Conservation (phyloP, 2,329 filamentous ascomycete genomes). For the Xylariomycetidae sp. region DNA sequence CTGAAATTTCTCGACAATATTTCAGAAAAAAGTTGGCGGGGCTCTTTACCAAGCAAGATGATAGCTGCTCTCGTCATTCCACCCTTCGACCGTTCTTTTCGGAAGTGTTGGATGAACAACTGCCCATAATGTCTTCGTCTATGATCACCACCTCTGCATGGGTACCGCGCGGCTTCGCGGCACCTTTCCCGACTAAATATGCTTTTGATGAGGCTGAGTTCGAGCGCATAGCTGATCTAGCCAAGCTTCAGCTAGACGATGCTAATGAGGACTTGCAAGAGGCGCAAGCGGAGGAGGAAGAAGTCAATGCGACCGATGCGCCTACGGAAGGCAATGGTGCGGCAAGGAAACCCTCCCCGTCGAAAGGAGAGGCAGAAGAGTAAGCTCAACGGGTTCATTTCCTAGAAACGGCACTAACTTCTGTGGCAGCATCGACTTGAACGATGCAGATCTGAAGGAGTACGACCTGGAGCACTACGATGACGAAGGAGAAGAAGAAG, state of each 20-base stretch:
- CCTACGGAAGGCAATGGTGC: background rate
- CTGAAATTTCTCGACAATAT: constrained; percentile 17
- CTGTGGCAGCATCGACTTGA: constrained; percentile 39
- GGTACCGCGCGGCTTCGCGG: constrained; percentile 73
- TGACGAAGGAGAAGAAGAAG: constrained; percentile 67
- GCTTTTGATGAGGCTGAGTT: constrained; percentile 73
- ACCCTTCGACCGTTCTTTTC: background rate
- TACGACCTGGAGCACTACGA: constrained; percentile 97
- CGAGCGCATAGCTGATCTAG: constrained; percentile 68
- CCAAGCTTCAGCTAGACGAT: constrained; percentile 81
- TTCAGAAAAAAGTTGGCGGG: constrained; percentile 23
- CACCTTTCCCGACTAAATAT: constrained; percentile 71
- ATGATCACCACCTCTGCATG: constrained; percentile 76
- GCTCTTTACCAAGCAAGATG: constrained; percentile 8
- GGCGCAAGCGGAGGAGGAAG: constrained; percentile 48
- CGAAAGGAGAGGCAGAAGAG: constrained; percentile 18
- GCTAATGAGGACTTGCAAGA: constrained; percentile 80
- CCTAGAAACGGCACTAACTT: constrained; percentile 9
- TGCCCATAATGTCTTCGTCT: constrained; percentile 44
- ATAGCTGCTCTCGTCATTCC: background rate
- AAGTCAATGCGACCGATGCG: background rate
- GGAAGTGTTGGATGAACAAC: too few species aligned
- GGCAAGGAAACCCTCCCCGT: background rate
- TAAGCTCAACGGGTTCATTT: constrained; percentile 7
- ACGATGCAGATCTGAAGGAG: constrained; percentile 89